Base-by-base conservation (phyloP, 164 flowering plant species). In the Sedum album region DNA sequence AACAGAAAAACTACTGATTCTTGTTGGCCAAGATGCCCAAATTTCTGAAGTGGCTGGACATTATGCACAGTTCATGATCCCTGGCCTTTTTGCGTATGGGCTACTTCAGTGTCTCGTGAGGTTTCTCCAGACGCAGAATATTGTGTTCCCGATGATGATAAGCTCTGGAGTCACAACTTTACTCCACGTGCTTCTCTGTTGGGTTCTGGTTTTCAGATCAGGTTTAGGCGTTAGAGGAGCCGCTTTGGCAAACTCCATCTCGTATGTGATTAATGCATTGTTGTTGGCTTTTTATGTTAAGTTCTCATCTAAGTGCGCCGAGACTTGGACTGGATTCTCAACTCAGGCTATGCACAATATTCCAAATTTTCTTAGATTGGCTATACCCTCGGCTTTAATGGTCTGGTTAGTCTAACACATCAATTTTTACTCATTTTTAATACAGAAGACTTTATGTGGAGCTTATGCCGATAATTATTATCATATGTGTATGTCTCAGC, bases 321-420 rank as follows among this genome's bases (percentile, higher is more conserved):
- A 41, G 14, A 41, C 46, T 41, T 41, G 46, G 46, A 41, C 46
- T 8, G 46, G 46, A 41, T 41, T 41, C 46, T 41, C 46, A 41
- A 41, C 11, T 9, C 14, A 41, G 46, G 46, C 46, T 11, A 0
- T 4, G 11, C 46, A 41, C 2, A 41, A 41, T 41, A 41, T 79
- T 20, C 35, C 17, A 60, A 55, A 66, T 21, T 84, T 80, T 60
- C 17, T 84, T 30, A 72, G 61, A 41, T 82, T 83, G 33, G 81
- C 83, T 41, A 73, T 80, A 71, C 87, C 87, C 49, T 83, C 87
- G 13, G 82, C 87, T 60, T 61, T 73, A 39, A 84, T 84, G 87
- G 79, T 84, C 68, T 84, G 87, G 87, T 84, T 72, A 75, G 71
- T 42, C 26, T 23, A 35, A 41, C 15, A 41, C 15, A 41, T 41